A percentile compares a stretch with the other conserved stretches of the same genome.
phyloP scores from a whole-genome alignment of 305 asterid genomes.

The Fraxinus albicans region DNA sequence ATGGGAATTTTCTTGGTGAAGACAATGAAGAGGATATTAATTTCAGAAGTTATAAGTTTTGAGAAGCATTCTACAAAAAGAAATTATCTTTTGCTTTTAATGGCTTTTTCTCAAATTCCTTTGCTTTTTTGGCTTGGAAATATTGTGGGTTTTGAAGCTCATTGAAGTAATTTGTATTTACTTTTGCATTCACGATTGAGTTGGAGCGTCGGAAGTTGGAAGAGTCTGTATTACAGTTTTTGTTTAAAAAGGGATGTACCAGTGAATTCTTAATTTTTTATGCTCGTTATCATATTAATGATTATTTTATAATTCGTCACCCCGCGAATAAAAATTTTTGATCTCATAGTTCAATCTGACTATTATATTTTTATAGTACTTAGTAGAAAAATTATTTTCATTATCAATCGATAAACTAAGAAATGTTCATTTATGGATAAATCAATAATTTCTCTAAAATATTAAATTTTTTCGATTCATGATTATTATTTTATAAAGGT shows the following conservation, averaged over 20 bases:
- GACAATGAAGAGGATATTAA: conserved; percentile 52
- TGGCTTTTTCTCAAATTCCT: conserved; percentile 51
- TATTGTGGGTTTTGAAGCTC: conserved; percentile 27
- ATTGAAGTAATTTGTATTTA: conserved; percentile 1
- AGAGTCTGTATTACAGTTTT: background rate
- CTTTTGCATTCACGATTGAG: background rate
- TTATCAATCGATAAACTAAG: background rate
- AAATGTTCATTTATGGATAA: background rate
- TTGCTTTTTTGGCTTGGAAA: conserved; percentile 52
- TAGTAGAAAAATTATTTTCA: too few species aligned
- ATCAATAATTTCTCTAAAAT: background rate
- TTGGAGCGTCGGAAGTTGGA: background rate
- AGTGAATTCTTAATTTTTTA: background rate
- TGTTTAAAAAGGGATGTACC: background rate
- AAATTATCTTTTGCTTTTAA: conserved; percentile 45
- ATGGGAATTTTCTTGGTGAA: conserved; percentile 60
- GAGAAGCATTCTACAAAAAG: conserved; percentile 42
- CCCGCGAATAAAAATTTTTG: background rate
- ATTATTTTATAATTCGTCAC: background rate
- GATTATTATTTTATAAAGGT: background rate
- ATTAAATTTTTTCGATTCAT: too few species aligned
- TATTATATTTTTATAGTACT: background rate
- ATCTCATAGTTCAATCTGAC: background rate
- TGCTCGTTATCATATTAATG: background rate
- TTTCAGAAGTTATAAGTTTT: conserved; percentile 42